Conservation (phyloP, 2,329 filamentous ascomycete genomes). For the Alternaria rosae region DNA sequence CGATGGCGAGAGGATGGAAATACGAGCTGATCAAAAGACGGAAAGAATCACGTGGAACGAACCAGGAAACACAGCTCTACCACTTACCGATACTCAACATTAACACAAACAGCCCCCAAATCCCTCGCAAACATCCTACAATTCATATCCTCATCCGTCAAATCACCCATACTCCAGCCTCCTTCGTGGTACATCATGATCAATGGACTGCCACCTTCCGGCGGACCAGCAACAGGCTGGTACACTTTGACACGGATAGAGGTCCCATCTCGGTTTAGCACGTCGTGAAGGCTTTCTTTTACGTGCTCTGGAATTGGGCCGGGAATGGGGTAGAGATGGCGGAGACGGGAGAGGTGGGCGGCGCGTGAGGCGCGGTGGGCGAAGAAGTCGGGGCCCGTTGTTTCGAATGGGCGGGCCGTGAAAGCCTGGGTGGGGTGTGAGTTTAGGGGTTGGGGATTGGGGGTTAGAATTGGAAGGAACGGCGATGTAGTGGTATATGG, state of each 20-base stretch:
- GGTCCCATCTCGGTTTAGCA: constrained; percentile 35
- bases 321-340: constrained; percentile 41
- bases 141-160: constrained; percentile 53
- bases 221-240: constrained; percentile 29
- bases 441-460: background rate
- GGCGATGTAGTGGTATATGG: background rate
- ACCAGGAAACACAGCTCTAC: background rate
- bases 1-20: too few relatives aligned
- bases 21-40: too few relatives aligned
- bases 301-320: constrained; percentile 41
- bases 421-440: constrained; percentile 27
- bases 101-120: constrained; percentile 54
- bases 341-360: constrained; percentile 35
- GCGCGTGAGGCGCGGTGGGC: constrained; percentile 31
- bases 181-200: constrained; percentile 54
- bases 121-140: constrained; percentile 51
- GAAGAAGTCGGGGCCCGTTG: constrained; percentile 27
- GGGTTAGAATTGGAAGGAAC: background rate
- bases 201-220: constrained; percentile 33
- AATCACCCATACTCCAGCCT: constrained; percentile 55
- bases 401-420: constrained; percentile 30
- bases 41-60: too few relatives aligned
- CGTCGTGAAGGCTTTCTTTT: constrained; percentile 35
- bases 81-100: constrained; percentile 58
- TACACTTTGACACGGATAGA: constrained; percentile 39